Percentiles rank a stretch among this genome's conserved stretches.
Evolutionary conservation across 352 stramenopile genomes (phyloP).

Genomic region (Phytophthora vignae): DNA sequence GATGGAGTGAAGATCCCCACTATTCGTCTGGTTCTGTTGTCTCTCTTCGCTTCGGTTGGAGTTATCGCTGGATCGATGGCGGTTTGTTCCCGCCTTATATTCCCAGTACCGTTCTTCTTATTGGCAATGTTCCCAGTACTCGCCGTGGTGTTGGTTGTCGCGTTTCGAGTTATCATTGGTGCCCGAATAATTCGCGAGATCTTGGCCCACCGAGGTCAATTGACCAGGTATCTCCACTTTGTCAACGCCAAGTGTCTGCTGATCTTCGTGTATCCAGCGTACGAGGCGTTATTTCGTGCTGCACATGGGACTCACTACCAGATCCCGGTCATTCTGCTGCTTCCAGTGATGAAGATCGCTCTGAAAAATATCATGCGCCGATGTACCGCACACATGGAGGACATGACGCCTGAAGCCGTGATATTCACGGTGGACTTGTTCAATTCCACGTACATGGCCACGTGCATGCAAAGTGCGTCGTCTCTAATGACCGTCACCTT

Average conservation of each 20-base stretch:
- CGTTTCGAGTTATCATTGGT: slow-evolving; percentile 16
- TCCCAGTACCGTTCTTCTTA: slow-evolving; percentile 23
- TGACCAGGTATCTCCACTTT: slow-evolving; percentile 11
- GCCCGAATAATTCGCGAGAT: slow-evolving; percentile 11
- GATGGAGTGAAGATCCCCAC: slow-evolving; percentile 5
- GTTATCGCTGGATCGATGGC: not conserved
- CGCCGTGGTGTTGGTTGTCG: slow-evolving; percentile 4
- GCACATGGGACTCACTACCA: slow-evolving; percentile 3
- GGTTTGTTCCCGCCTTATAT: not conserved
- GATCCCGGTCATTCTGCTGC: slow-evolving; percentile 3
- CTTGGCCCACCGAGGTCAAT: not conserved
- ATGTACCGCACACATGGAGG: slow-evolving; percentile 19
- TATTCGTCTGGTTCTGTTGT: slow-evolving; percentile 2
- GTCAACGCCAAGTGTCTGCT: slow-evolving; percentile 4
- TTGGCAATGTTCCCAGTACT: slow-evolving; percentile 10
- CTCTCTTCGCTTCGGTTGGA: not conserved
- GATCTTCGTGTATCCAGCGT: slow-evolving; percentile 16
- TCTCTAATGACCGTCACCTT: slow-evolving; percentile 1
- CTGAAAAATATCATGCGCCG: slow-evolving; percentile 24
- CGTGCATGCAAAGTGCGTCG: slow-evolving; percentile 23
- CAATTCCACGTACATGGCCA: slow-evolving; percentile 26
- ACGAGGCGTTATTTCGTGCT: slow-evolving; percentile 11
- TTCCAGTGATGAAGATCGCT: slow-evolving; percentile 34
- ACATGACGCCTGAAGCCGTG: slow-evolving; percentile 19
- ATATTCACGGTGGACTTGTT: slow-evolving; percentile 32